Percentiles rank a stretch among this genome's conserved stretches.
phyloP scores from a whole-genome alignment of 2,329 filamentous ascomycete species.

The Claviceps sorghi region DNA sequence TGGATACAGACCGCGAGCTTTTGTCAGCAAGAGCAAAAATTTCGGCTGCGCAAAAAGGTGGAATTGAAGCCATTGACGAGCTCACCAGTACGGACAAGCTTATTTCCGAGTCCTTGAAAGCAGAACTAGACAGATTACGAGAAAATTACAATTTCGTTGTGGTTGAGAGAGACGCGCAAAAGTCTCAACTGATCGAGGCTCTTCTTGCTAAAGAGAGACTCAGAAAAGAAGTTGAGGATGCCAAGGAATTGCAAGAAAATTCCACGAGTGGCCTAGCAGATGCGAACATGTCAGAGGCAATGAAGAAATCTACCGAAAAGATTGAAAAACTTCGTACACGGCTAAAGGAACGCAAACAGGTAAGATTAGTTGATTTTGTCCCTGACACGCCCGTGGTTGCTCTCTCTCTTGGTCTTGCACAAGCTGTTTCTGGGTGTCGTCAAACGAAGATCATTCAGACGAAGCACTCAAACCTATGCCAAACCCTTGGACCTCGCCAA shows the following conservation, averaged over 20 bases:
- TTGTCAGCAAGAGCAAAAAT: slow-evolving; percentile 38
- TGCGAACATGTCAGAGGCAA: slow-evolving; percentile 19
- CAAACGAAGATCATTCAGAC: not conserved
- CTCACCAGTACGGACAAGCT: slow-evolving; percentile 45
- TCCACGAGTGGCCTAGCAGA: slow-evolving; percentile 20
- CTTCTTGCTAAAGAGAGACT: slow-evolving; percentile 47
- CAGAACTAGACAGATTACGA: slow-evolving; percentile 41
- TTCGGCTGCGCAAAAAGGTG: slow-evolving; percentile 38
- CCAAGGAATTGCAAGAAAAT: slow-evolving; percentile 26
- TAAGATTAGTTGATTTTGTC: slow-evolving; percentile 22
- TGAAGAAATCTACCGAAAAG: slow-evolving; percentile 33
- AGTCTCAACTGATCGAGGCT: slow-evolving; percentile 44
- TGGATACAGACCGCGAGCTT: slow-evolving; percentile 41
- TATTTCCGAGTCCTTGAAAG: slow-evolving; percentile 42
- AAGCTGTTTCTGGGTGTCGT: not conserved
- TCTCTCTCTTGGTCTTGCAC: not conserved
- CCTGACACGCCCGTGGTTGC: not conserved
- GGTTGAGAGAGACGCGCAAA: slow-evolving; percentile 40
- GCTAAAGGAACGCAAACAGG: slow-evolving; percentile 43
- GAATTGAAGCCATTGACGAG: slow-evolving; percentile 38
- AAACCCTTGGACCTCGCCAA: not conserved
- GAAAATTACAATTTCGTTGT: slow-evolving; percentile 33
- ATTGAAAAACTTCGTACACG: slow-evolving; percentile 42
- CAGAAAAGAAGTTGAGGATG: slow-evolving; percentile 37
- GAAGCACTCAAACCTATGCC: not conserved